Evolutionary conservation across 148 eudicot genomes (phyloP).

Genomic region (Camellia sinensis): DNA sequence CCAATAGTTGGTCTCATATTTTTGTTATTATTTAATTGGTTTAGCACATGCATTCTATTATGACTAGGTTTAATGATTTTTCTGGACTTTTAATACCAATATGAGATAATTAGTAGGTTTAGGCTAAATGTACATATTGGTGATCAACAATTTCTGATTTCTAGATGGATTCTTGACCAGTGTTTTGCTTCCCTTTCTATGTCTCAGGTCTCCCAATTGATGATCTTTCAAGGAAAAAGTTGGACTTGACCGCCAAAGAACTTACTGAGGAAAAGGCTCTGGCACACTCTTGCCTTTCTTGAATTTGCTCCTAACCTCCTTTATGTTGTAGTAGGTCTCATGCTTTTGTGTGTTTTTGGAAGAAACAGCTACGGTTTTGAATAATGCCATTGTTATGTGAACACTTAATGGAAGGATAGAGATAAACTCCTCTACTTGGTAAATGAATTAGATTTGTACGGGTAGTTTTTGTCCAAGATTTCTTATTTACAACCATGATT

Average conservation of each 20-base stretch:
- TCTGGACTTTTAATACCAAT: too few species aligned
- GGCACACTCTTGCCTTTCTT: constrained; percentile 85
- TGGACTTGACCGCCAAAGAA: constrained; percentile 85
- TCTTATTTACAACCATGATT: background rate
- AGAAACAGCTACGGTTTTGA: constrained; percentile 35
- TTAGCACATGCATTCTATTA: too few species aligned
- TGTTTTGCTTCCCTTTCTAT: background rate
- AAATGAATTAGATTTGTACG: background rate
- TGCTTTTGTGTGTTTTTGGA: constrained; percentile 17
- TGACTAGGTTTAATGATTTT: too few species aligned
- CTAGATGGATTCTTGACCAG: too few species aligned
- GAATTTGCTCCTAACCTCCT: background rate
- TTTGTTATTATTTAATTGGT: too few species aligned
- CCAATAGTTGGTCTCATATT: too few species aligned
- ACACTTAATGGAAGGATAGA: background rate
- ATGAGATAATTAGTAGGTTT: too few species aligned
- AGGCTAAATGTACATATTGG: too few species aligned
- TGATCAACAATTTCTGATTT: too few species aligned
- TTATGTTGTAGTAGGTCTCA: background rate
- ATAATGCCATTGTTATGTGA: constrained; percentile 40
- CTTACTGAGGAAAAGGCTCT: constrained; percentile 81
- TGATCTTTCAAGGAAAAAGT: constrained; percentile 73
- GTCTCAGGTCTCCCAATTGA: constrained; percentile 73
- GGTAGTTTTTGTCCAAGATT: background rate
- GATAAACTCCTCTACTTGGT: background rate